phyloP scores from a whole-genome alignment of 1,284 basidiomycete genomes.

The Earliella scabrosa region DNA sequence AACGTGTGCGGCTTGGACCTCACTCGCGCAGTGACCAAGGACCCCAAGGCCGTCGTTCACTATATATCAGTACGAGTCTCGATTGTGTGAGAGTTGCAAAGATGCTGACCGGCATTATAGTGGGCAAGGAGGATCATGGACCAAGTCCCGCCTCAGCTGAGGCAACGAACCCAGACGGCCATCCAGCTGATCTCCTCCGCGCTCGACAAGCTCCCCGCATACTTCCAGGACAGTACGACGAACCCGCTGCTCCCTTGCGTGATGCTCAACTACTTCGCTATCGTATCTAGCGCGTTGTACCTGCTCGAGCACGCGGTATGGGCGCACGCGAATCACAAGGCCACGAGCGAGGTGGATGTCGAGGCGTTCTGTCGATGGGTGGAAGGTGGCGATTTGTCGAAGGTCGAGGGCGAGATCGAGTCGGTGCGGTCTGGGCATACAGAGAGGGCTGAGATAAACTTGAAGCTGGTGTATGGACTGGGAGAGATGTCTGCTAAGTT shows the following conservation, averaged over 20 bases:
- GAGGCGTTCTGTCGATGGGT: conserved; percentile 64
- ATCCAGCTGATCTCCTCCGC: conserved; percentile 40
- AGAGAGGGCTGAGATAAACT: neutral
- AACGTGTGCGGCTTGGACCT: conserved; percentile 73
- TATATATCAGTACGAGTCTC: conserved; percentile 40
- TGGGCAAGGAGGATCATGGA: conserved; percentile 54
- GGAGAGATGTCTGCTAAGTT: neutral
- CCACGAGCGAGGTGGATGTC: conserved; percentile 44
- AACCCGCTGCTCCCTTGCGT: conserved; percentile 54
- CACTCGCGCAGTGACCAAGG: conserved; percentile 50
- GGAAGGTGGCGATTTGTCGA: conserved; percentile 48
- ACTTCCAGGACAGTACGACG: conserved; percentile 39
- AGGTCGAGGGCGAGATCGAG: neutral
- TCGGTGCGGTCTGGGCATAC: neutral
- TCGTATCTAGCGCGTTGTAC: conserved; percentile 52
- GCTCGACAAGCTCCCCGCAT: conserved; percentile 39
- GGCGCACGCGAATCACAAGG: conserved; percentile 43
- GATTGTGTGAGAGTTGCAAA: too few species aligned
- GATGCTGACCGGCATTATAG: too few species aligned
- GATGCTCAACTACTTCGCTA: conserved; percentile 58
- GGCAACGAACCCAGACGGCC: conserved; percentile 26
- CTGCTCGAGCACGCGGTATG: conserved; percentile 71
- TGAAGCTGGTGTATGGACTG: conserved; percentile 6
- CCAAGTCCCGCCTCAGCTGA: conserved; percentile 41
- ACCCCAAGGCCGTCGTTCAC: conserved; percentile 38